phyloP scores from a whole-genome alignment of 2,329 filamentous ascomycete species.

The Fusarium solani-melongenae region DNA sequence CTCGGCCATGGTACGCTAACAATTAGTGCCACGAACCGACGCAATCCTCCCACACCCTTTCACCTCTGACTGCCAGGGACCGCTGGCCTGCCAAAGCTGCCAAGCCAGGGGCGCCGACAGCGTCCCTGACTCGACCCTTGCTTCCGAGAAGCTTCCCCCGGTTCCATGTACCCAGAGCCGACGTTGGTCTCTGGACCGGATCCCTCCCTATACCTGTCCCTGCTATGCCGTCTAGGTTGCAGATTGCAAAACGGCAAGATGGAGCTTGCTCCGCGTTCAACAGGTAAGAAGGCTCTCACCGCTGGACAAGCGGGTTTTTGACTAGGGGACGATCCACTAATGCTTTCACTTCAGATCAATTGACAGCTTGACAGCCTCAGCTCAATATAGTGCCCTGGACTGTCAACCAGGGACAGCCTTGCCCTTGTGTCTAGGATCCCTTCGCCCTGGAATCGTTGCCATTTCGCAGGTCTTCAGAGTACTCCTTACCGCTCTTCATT shows the following conservation, averaged over 20 bases:
- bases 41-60: constrained; percentile 21
- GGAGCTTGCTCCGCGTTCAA: constrained; percentile 12
- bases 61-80: constrained; percentile 24
- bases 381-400: not conserved
- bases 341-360: constrained; percentile 13
- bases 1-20: constrained; percentile 34
- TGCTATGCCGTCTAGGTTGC: constrained; percentile 31
- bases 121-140: constrained; percentile 32
- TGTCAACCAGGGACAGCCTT: constrained; percentile 16
- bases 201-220: constrained; percentile 30
- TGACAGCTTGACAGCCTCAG: constrained; percentile 10
- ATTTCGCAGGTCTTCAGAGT: not conserved
- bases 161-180: constrained; percentile 8
- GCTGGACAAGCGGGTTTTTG: constrained; percentile 18
- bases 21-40: constrained; percentile 30
- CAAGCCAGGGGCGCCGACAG: constrained; percentile 18
- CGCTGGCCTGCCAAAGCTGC: constrained; percentile 26
- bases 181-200: constrained; percentile 7
- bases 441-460: not conserved
- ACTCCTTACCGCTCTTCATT: not conserved
- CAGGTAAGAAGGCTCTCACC: constrained; percentile 28
- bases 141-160: constrained; percentile 26
- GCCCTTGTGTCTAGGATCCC: constrained; percentile 2
- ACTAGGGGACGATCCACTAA: constrained; percentile 10
- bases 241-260: constrained; percentile 24